Evolutionary conservation across 1,139 yeast genomes (phyloP).

Genomic region (Candida sp.): DNA sequence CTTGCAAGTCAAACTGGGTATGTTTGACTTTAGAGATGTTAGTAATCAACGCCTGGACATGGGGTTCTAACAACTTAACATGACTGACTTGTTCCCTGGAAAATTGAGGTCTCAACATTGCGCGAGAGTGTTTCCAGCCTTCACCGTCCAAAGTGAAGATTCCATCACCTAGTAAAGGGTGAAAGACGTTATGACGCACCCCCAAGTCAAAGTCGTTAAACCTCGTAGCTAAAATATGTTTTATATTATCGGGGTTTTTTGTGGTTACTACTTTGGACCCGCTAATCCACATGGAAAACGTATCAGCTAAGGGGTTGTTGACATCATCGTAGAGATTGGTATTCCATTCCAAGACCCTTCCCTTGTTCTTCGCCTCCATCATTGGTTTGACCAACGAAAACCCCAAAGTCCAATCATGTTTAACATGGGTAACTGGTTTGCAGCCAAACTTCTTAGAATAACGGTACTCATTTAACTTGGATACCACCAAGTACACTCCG

Average conservation of each 20-base stretch:
- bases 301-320: conserved; percentile 11
- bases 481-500: background rate
- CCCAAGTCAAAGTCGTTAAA: conserved; percentile 54
- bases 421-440: conserved; percentile 8
- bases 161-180: conserved; percentile 52
- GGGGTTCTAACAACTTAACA: conserved; percentile 46
- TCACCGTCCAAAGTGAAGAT: conserved; percentile 54
- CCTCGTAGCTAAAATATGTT: conserved; percentile 39
- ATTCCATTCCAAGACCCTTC: conserved; percentile 9
- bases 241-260: conserved; percentile 36
- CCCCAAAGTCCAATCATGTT: conserved; percentile 19
- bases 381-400: conserved; percentile 13
- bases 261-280: conserved; percentile 22
- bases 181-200: conserved; percentile 38
- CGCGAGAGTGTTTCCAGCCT: conserved; percentile 57
- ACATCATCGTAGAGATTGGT: conserved; percentile 5
- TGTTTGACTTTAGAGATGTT: conserved; percentile 27
- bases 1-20: conserved; percentile 43
- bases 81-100: conserved; percentile 54
- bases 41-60: conserved; percentile 35
- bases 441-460: conserved; percentile 15
- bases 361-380: conserved; percentile 13
- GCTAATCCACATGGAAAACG: conserved; percentile 16
- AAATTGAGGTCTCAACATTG: conserved; percentile 59
- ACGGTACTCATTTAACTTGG: background rate